Evolutionary conservation across 192 early-diverging fungal species (phyloP).

Genomic region (Entomortierella chlamydospora): DNA sequence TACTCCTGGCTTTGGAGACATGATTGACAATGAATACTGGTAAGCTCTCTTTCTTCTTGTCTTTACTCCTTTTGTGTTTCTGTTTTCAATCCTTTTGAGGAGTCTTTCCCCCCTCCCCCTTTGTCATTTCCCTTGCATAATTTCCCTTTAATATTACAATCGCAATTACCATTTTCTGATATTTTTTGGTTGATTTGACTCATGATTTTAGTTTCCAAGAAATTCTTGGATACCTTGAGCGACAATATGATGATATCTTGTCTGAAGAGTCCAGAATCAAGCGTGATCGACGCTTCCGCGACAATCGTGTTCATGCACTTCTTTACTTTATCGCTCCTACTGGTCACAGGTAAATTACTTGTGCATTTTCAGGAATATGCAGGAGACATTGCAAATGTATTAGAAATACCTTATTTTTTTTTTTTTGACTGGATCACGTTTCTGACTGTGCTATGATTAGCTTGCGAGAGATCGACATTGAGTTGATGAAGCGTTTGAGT

Average conservation of each 20-base stretch:
- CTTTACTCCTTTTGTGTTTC: not conserved
- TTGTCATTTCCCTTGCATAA: constrained; percentile 1
- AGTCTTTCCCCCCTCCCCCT: not conserved
- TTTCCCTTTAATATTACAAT: not conserved
- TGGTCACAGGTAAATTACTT: constrained; percentile 79
- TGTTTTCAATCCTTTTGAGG: not conserved
- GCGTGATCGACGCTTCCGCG: constrained; percentile 87
- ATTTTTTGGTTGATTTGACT: not conserved
- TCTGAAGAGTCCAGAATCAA: constrained; percentile 89
- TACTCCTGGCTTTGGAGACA: constrained; percentile 98
- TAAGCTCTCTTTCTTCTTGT: constrained; percentile 57
- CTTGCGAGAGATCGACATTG: constrained; percentile 95
- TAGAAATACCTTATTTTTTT: no score
- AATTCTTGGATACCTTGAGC: constrained; percentile 94
- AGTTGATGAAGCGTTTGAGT: constrained; percentile 92
- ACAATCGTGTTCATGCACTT: constrained; percentile 95
- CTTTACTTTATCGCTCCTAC: constrained; percentile 99
- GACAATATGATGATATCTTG: constrained; percentile 93
- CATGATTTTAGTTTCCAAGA: constrained; percentile 77
- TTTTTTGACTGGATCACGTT: no score
- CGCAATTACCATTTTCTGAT: not conserved
- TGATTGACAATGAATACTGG: constrained; percentile 94
- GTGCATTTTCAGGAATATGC: no score
- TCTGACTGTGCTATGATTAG: no score
- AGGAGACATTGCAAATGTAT: no score